These are phyloP conservation scores for Aspergillus viridinutans DNA, from an alignment of 2,329 filamentous ascomycete genomes.

Conservation along the genomic window DNA sequence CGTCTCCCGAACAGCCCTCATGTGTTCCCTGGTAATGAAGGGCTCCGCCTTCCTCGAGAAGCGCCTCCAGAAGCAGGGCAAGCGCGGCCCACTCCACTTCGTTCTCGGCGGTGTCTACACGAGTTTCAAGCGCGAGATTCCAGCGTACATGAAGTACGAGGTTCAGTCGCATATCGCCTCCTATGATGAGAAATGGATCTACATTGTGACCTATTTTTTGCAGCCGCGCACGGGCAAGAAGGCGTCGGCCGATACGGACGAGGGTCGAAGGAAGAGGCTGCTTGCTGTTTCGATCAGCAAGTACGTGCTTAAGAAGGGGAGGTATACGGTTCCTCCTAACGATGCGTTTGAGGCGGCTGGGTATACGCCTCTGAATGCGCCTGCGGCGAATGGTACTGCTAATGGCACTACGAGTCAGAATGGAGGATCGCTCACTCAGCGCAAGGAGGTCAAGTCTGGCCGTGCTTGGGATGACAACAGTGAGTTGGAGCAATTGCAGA, in stretches of 20 bases:
- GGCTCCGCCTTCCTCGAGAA: conserved; percentile 50
- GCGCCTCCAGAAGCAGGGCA: conserved; percentile 49
- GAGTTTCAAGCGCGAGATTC: conserved; percentile 67
- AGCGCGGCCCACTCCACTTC: conserved; percentile 51
- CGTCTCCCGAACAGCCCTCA: conserved; percentile 71
- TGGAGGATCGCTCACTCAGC: background rate
- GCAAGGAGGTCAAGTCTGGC: conserved; percentile 3
- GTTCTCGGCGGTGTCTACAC: conserved; percentile 67
- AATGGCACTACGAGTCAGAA: conserved; percentile 1
- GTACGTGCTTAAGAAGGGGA: conserved; percentile 73
- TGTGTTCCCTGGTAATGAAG: conserved; percentile 60
- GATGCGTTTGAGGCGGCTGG: conserved; percentile 64
- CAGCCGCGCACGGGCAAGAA: conserved; percentile 36
- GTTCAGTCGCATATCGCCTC: conserved; percentile 64
- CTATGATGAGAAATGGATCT: conserved; percentile 78
- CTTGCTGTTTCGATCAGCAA: conserved; percentile 68
- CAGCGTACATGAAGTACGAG: conserved; percentile 63
- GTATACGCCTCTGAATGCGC: conserved; percentile 57
- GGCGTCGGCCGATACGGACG: background rate
- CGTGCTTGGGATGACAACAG: conserved; percentile 36
- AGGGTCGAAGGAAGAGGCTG: conserved; percentile 55
- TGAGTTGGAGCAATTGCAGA: conserved; percentile 56
- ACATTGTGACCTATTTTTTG: conserved; percentile 69
- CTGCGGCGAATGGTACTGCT: conserved; percentile 12
- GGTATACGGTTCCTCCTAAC: conserved; percentile 77